Percentiles rank a stretch among this genome's conserved stretches.
Evolutionary conservation across 179 eudicot genomes (phyloP).

Genomic region (Beta macrorhiza): DNA sequence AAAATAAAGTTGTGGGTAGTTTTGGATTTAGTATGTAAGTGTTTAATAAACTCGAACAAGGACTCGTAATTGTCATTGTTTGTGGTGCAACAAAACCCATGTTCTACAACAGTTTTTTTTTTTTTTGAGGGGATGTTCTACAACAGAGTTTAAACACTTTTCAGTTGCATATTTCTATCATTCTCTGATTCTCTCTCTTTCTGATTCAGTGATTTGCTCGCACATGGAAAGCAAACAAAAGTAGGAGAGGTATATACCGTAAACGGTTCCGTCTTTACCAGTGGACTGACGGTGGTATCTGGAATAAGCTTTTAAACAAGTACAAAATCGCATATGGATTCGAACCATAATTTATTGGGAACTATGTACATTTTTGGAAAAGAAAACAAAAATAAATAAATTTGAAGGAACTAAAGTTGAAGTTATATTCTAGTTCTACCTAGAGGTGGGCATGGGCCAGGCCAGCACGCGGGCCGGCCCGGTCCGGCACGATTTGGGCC

Average conservation of each 20-base stretch:
- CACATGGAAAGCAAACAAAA: background rate
- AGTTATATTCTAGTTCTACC: too few relatives aligned
- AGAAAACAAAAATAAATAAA: too few relatives aligned
- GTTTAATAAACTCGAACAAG: conserved; percentile 17
- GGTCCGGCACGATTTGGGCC: too few relatives aligned
- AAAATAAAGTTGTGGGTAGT: conserved; percentile 17
- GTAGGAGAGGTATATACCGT: conserved; percentile 3
- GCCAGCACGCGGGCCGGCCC: too few relatives aligned
- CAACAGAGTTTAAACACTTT: too few relatives aligned
- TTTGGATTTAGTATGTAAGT: conserved; percentile 8
- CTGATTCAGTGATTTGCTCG: background rate
- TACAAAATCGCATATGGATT: too few relatives aligned
- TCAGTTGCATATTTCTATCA: background rate
- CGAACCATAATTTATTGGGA: too few relatives aligned
- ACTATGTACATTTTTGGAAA: too few relatives aligned
- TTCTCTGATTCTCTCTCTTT: background rate
- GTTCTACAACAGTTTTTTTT: too few relatives aligned
- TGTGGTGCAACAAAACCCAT: conserved; percentile 14
- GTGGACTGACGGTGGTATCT: background rate
- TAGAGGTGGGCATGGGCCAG: too few relatives aligned
- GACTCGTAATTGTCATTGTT: conserved; percentile 3
- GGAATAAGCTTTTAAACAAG: background rate
- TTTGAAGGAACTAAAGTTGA: too few relatives aligned
- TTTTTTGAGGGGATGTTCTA: background rate
- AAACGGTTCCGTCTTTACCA: background rate